A percentile compares a stretch with the other conserved stretches of the same genome.
Evolutionary conservation across 257 asterid species (phyloP).

Genomic region (Anisodus tanguticus): DNA sequence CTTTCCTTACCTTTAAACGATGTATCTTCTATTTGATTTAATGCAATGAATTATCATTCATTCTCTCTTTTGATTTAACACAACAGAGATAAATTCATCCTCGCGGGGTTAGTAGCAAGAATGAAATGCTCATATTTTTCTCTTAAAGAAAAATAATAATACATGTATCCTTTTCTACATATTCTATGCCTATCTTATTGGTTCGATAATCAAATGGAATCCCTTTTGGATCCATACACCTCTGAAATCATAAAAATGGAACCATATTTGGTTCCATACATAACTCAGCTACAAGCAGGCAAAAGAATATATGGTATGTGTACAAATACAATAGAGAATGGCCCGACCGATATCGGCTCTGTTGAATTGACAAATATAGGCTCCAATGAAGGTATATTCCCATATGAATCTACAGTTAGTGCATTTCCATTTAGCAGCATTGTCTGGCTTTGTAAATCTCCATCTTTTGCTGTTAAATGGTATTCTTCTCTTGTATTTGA

Average conservation of each 20-base stretch:
- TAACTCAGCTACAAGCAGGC: conserved; percentile 62
- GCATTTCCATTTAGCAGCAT: conserved; percentile 71
- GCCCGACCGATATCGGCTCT: conserved; percentile 58
- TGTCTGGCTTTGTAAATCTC: conserved; percentile 72
- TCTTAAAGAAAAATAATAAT: background rate
- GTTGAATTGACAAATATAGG: conserved; percentile 56
- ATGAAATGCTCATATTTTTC: conserved; percentile 14
- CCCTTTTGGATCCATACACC: conserved; percentile 22
- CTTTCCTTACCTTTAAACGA: background rate
- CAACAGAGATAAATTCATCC: no score
- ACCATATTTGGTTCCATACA: conserved; percentile 12
- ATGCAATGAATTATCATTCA: background rate
- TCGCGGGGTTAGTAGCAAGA: background rate
- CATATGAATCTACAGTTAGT: conserved; percentile 51
- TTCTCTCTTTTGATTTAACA: no score
- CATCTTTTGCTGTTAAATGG: conserved; percentile 74
- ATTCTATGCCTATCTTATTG: background rate
- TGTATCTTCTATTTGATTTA: background rate
- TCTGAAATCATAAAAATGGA: background rate
- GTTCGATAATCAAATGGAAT: conserved; percentile 31
- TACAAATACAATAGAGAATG: conserved; percentile 80
- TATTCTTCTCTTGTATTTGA: conserved; percentile 68
- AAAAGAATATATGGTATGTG: conserved; percentile 58
- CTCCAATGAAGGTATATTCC: conserved; percentile 59
- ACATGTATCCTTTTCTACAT: background rate